phyloP scores from a whole-genome alignment of 1,139 yeast genomes.

The Geotrichum restrictum region DNA sequence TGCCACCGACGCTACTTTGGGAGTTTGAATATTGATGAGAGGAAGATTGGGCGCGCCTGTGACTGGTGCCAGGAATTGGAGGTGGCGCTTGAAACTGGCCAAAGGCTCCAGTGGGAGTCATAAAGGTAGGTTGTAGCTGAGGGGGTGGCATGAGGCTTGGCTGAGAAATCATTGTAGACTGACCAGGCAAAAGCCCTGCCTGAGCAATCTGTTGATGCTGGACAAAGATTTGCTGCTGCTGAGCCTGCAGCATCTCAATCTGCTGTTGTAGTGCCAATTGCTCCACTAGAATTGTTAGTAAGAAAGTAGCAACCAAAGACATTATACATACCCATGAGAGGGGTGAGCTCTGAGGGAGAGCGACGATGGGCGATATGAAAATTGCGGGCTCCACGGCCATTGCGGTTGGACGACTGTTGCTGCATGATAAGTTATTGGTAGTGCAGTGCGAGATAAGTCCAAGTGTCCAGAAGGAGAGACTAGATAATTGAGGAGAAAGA shows the following conservation, averaged over 20 bases:
- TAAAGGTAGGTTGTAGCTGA: slow-evolving; percentile 25
- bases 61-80: slow-evolving; percentile 17
- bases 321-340: slow-evolving; percentile 62
- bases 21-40: slow-evolving; percentile 16
- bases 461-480: slow-evolving; percentile 7
- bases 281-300: slow-evolving; percentile 47
- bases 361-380: slow-evolving; percentile 91
- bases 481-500: background rate
- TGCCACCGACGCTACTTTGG: slow-evolving; percentile 28
- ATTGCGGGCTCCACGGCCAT: slow-evolving; percentile 29
- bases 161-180: slow-evolving; percentile 23
- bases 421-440: slow-evolving; percentile 2
- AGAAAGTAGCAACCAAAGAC: background rate
- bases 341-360: slow-evolving; percentile 92
- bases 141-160: slow-evolving; percentile 29
- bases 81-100: slow-evolving; percentile 33
- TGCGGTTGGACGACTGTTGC: slow-evolving; percentile 20
- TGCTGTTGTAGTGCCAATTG: slow-evolving; percentile 91
- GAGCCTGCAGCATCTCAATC: slow-evolving; percentile 84
- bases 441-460: background rate
- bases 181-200: slow-evolving; percentile 30
- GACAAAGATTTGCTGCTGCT: slow-evolving; percentile 77
- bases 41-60: slow-evolving; percentile 38
- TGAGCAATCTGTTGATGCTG: slow-evolving; percentile 54
- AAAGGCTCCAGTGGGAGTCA: slow-evolving; percentile 32